Evolutionary conservation across 805 yeast genomes (phyloP).

Genomic region (Ogataea angusta): DNA sequence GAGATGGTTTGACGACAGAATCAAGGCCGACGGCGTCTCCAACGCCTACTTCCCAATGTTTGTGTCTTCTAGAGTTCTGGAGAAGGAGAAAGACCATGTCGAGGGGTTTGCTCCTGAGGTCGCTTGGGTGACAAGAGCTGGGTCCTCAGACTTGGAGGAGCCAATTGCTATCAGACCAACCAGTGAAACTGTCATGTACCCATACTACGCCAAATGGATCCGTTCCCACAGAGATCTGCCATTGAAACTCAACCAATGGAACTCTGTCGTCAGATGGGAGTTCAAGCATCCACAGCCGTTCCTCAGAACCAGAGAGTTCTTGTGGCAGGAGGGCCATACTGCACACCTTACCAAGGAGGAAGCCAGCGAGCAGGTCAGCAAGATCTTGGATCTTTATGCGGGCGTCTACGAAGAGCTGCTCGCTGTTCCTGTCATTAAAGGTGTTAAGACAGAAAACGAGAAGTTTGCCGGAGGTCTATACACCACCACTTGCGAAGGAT

Average conservation of each 20-base stretch:
- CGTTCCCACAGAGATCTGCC: conserved; percentile 98
- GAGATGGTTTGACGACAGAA: conserved; percentile 73
- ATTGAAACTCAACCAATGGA: conserved; percentile 96
- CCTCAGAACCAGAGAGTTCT: conserved; percentile 95
- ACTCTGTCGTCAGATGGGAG: conserved; percentile 99
- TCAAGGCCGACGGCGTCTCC: conserved; percentile 86
- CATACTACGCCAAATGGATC: conserved; percentile 98
- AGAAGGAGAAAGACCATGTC: conserved; percentile 96
- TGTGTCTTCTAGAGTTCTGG: conserved; percentile 87
- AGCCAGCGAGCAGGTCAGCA: conserved; percentile 79
- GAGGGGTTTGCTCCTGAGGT: conserved; percentile 99
- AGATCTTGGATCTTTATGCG: conserved; percentile 83
- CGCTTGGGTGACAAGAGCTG: conserved; percentile 99
- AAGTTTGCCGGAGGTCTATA: conserved; percentile 97
- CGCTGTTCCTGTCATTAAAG: conserved; percentile 96
- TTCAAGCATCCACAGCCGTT: conserved; percentile 99
- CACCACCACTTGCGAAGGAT: conserved; percentile 96
- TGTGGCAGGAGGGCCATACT: conserved; percentile 99
- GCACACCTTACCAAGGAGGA: conserved; percentile 84
- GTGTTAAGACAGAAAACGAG: conserved; percentile 94
- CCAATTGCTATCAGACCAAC: conserved; percentile 99
- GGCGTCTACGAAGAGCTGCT: conserved; percentile 84
- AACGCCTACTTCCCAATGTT: conserved; percentile 99
- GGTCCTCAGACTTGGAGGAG: conserved; percentile 89
- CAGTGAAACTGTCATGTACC: conserved; percentile 99